phyloP scores from a whole-genome alignment of 495 filamentous ascomycete genomes.

The Trichocladium antarcticum region DNA sequence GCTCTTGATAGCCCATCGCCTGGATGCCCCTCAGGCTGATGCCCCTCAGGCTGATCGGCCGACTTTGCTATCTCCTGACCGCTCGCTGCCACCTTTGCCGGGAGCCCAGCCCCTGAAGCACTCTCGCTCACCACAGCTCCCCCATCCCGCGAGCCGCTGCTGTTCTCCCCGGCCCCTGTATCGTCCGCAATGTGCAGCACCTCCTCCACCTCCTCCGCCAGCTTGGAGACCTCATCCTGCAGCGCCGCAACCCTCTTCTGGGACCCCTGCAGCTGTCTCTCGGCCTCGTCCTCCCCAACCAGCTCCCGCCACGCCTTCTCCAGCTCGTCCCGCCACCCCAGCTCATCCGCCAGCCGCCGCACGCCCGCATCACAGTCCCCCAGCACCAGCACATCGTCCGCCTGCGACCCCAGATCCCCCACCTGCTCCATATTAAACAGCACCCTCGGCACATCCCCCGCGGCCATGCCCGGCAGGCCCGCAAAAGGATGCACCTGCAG shows the following conservation, averaged over 20 bases:
- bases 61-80: too few relatives aligned
- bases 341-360: constrained; percentile 63
- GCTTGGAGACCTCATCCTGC: constrained; percentile 26
- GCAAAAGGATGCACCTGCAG: constrained; percentile 85
- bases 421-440: constrained; percentile 85
- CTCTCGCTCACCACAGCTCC: too few relatives aligned
- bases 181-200: constrained; percentile 26
- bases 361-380: constrained; percentile 66
- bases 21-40: too few relatives aligned
- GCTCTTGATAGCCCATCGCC: too few relatives aligned
- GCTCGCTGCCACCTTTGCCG: too few relatives aligned
- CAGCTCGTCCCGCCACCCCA: constrained; percentile 82
- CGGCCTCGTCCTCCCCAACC: constrained; percentile 35
- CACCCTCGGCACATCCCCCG: constrained; percentile 54
- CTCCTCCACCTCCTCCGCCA: constrained; percentile 29
- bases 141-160: too few relatives aligned
- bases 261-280: constrained; percentile 26
- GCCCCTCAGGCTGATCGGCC: too few relatives aligned
- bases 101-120: too few relatives aligned
- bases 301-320: constrained; percentile 40
- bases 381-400: constrained; percentile 32
- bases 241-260: constrained; percentile 17
- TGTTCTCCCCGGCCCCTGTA: neutral
- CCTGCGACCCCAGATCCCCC: constrained; percentile 56
- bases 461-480: constrained; percentile 54